phyloP scores from a whole-genome alignment of 257 asterid genomes.

The Nicotiana paniculata region DNA sequence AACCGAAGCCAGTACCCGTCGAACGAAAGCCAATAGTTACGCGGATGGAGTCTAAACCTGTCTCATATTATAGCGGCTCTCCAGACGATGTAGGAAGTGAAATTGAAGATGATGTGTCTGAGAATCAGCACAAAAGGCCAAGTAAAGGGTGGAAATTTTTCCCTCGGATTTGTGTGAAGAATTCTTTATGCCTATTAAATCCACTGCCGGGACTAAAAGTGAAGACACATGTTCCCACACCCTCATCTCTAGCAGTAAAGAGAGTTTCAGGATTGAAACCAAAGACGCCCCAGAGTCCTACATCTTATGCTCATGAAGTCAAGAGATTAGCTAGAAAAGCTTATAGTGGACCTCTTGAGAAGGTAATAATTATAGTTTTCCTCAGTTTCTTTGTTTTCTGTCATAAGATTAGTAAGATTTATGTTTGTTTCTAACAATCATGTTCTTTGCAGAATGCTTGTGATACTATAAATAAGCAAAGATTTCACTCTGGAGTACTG shows the following conservation, averaged over 20 bases:
- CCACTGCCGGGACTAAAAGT: slow-evolving; percentile 58
- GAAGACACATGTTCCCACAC: slow-evolving; percentile 38
- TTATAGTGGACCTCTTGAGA: slow-evolving; percentile 84
- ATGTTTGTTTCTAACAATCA: background rate
- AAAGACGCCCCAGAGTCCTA: slow-evolving; percentile 3
- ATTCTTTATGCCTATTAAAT: slow-evolving; percentile 58
- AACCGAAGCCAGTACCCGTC: slow-evolving; percentile 40
- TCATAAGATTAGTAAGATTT: background rate
- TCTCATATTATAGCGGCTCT: slow-evolving; percentile 30
- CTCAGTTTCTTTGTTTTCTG: background rate
- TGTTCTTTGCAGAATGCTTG: slow-evolving; percentile 42
- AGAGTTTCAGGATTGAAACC: slow-evolving; percentile 8
- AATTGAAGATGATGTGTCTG: slow-evolving; percentile 30
- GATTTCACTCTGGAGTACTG: slow-evolving; percentile 69
- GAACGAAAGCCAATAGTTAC: slow-evolving; percentile 50
- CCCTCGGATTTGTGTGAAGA: slow-evolving; percentile 78
- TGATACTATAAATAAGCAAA: slow-evolving; percentile 48
- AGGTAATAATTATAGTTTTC: slow-evolving; percentile 32
- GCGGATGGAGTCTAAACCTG: slow-evolving; percentile 25
- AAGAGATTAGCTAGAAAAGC: slow-evolving; percentile 62
- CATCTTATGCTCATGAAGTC: slow-evolving; percentile 38
- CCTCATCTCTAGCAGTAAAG: background rate
- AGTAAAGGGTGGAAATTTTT: slow-evolving; percentile 75
- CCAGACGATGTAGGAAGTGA: slow-evolving; percentile 49
- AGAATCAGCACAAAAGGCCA: slow-evolving; percentile 42